Conservation (phyloP, 2,329 filamentous ascomycete species). For the Penicillium sp. region DNA sequence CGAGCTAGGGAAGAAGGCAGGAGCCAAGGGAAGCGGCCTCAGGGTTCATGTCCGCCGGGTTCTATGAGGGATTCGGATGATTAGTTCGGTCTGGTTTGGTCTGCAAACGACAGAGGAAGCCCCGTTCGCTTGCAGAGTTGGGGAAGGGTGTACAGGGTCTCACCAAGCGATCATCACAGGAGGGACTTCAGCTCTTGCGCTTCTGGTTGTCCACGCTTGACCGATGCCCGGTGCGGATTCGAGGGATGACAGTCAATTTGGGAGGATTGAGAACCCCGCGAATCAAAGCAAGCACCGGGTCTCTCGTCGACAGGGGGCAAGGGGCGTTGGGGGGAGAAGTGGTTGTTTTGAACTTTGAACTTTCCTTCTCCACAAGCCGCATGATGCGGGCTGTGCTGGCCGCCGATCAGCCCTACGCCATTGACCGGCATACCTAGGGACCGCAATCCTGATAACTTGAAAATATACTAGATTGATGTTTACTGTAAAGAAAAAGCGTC, state of each 20-base stretch:
- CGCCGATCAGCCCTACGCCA: slow-evolving; percentile 43
- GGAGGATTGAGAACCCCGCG: not conserved
- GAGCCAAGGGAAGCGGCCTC: slow-evolving; percentile 35
- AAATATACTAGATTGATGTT: too few relatives aligned
- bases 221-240: slow-evolving; percentile 14
- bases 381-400: slow-evolving; percentile 40
- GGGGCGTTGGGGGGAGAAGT: slow-evolving; percentile 17
- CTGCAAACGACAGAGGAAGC: slow-evolving; percentile 13
- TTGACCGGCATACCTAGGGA: too few relatives aligned
- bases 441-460: too few relatives aligned
- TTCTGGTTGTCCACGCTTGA: slow-evolving; percentile 15
- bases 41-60: slow-evolving; percentile 38
- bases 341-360: slow-evolving; percentile 37
- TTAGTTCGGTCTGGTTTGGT: slow-evolving; percentile 16
- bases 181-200: slow-evolving; percentile 31
- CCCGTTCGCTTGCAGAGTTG: slow-evolving; percentile 20
- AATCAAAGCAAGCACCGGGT: not conserved
- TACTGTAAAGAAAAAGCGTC: too few relatives aligned
- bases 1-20: slow-evolving; percentile 34
- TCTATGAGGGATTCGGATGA: slow-evolving; percentile 17
- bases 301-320: slow-evolving; percentile 3
- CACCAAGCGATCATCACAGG: slow-evolving; percentile 31
- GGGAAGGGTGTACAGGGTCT: slow-evolving; percentile 20
- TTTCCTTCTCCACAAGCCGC: slow-evolving; percentile 41
- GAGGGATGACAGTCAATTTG: not conserved